Evolutionary conservation across 2,329 filamentous ascomycete genomes (phyloP).

Genomic region (Trichoderma citrinoviride): DNA sequence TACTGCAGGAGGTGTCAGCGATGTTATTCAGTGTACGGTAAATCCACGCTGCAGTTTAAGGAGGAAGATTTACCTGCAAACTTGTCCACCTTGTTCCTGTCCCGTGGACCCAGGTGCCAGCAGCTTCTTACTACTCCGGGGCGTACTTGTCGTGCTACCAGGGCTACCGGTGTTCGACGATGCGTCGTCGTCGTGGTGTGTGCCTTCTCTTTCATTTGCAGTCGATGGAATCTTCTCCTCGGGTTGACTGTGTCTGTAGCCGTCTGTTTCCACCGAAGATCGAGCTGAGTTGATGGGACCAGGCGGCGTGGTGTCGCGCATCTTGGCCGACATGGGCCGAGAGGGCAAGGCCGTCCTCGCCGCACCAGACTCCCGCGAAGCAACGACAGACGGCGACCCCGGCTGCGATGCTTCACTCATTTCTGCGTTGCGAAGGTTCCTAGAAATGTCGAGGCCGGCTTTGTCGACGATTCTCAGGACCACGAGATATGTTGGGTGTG

Average conservation of each 20-base stretch:
- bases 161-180: constrained; percentile 34
- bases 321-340: constrained; percentile 37
- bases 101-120: constrained; percentile 13
- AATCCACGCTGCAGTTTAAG: not conserved
- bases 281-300: constrained; percentile 26
- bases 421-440: constrained; percentile 21
- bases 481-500: constrained; percentile 14
- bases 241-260: constrained; percentile 24
- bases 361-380: constrained; percentile 33
- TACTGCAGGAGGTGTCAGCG: constrained; percentile 53
- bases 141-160: constrained; percentile 25
- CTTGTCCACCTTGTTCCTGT: constrained; percentile 54
- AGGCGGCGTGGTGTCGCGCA: constrained; percentile 27
- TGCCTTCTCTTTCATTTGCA: constrained; percentile 30
- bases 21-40: not conserved
- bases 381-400: constrained; percentile 29
- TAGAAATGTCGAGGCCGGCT: not conserved
- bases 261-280: constrained; percentile 29
- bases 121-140: constrained; percentile 23
- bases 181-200: constrained; percentile 26
- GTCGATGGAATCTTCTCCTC: constrained; percentile 31
- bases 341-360: constrained; percentile 40
- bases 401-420: constrained; percentile 36
- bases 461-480: not conserved
- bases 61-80: constrained; percentile 62